These are phyloP conservation scores for Pyrenula massariospora DNA, from an alignment of 495 filamentous ascomycete genomes.

Conservation along the genomic window DNA sequence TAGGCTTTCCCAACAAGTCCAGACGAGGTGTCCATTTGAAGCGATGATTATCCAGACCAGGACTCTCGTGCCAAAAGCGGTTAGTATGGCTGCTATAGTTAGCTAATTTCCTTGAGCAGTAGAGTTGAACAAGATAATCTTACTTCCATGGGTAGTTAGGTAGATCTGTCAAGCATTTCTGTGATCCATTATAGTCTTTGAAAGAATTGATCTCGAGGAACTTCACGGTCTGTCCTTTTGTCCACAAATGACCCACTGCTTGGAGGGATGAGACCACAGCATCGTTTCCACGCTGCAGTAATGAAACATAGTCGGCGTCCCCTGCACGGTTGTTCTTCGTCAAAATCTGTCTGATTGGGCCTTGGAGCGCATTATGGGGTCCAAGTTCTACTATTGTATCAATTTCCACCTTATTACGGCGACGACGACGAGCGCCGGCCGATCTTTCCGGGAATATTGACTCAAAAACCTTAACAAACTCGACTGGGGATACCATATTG, in stretches of 20 bases:
- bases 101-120: background rate
- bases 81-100: slow-evolving; percentile 17
- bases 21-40: slow-evolving; percentile 12
- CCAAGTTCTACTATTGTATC: slow-evolving; percentile 36
- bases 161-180: slow-evolving; percentile 12
- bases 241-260: slow-evolving; percentile 11
- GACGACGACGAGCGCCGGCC: background rate
- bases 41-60: slow-evolving; percentile 16
- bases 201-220: slow-evolving; percentile 11
- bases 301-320: slow-evolving; percentile 10
- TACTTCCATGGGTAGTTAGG: slow-evolving; percentile 22
- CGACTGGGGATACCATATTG: slow-evolving; percentile 30
- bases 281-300: slow-evolving; percentile 13
- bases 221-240: slow-evolving; percentile 11
- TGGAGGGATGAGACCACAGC: slow-evolving; percentile 10
- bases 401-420: background rate
- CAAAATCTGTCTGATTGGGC: slow-evolving; percentile 29
- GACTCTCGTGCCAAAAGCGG: slow-evolving; percentile 20
- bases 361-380: slow-evolving; percentile 30
- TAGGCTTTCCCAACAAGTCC: slow-evolving; percentile 19
- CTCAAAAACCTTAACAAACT: slow-evolving; percentile 26
- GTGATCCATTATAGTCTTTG: background rate
- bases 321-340: slow-evolving; percentile 2
- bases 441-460: background rate
- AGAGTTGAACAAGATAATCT: background rate